Evolutionary conservation across 306 rosid species (phyloP).

Genomic region (Arachis stenosperma): DNA sequence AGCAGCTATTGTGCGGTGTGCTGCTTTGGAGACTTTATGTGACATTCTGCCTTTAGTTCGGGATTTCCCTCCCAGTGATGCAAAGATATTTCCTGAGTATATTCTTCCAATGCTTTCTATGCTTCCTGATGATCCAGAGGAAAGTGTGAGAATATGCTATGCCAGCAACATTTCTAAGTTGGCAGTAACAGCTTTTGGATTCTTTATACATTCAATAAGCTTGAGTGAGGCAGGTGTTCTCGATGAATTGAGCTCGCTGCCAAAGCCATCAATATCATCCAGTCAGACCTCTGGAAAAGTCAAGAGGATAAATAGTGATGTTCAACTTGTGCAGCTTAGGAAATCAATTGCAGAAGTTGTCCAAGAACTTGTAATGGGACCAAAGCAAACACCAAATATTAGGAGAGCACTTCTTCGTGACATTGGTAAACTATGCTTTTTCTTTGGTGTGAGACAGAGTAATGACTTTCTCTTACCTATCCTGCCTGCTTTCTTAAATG

Average conservation of each 20-base stretch:
- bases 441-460: conserved; percentile 97
- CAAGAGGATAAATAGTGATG: conserved; percentile 66
- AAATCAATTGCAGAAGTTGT: conserved; percentile 95
- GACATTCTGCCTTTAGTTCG: conserved; percentile 91
- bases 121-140: conserved; percentile 99
- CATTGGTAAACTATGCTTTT: conserved; percentile 85
- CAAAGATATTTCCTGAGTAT: conserved; percentile 92
- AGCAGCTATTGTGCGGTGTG: conserved; percentile 95
- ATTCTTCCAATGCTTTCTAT: conserved; percentile 97
- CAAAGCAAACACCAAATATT: conserved; percentile 96
- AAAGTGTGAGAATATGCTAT: conserved; percentile 96
- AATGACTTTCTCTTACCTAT: conserved; percentile 92
- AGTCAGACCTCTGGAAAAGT: conserved; percentile 68
- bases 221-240: conserved; percentile 98
- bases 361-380: conserved; percentile 99
- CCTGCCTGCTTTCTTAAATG: conserved; percentile 96
- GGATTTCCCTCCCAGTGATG: conserved; percentile 98
- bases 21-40: conserved; percentile 91
- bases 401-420: conserved; percentile 97
- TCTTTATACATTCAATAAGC: conserved; percentile 86
- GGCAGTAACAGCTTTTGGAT: conserved; percentile 92
- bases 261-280: conserved; percentile 58
- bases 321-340: conserved; percentile 79
- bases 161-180: conserved; percentile 93
- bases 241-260: conserved; percentile 70